Conservation (phyloP, 805 yeast genomes). For the Candida saitoana region DNA sequence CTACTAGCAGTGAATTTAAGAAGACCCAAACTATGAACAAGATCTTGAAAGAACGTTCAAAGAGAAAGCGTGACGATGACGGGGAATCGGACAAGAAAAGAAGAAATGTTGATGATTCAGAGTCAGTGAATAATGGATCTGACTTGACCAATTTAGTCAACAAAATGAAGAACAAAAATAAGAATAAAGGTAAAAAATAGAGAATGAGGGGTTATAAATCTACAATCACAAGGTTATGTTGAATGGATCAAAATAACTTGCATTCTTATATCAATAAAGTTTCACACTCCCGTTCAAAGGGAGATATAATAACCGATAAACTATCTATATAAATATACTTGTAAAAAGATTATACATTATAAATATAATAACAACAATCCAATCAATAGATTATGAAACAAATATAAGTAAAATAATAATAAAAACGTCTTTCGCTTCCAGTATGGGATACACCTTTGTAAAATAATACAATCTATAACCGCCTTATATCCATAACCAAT, state of each 20-base stretch:
- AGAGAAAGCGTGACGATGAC: constrained; percentile 32
- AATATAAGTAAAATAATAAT: not conserved
- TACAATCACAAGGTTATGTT: no score
- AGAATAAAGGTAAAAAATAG: not conserved
- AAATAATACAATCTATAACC: not conserved
- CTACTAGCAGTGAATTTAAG: constrained; percentile 85
- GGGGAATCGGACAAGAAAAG: constrained; percentile 10
- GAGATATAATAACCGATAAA: not conserved
- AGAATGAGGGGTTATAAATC: not conserved
- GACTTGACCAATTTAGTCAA: constrained; percentile 3
- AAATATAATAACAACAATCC: not conserved
- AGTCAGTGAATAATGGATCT: not conserved
- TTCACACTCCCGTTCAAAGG: no score
- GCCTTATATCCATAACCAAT: not conserved
- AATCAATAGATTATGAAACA: constrained; percentile 4
- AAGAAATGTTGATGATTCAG: constrained; percentile 6
- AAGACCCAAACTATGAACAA: constrained; percentile 83
- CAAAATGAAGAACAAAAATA: constrained; percentile 3
- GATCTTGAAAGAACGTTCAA: constrained; percentile 70
- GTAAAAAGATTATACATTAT: not conserved
- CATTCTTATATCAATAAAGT: no score
- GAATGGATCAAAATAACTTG: no score
- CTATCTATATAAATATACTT: no score
- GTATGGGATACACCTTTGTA: not conserved
- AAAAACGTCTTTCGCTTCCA: not conserved